phyloP scores from a whole-genome alignment of 352 stramenopile genomes.

The Hyaloperonospora brassicae region DNA sequence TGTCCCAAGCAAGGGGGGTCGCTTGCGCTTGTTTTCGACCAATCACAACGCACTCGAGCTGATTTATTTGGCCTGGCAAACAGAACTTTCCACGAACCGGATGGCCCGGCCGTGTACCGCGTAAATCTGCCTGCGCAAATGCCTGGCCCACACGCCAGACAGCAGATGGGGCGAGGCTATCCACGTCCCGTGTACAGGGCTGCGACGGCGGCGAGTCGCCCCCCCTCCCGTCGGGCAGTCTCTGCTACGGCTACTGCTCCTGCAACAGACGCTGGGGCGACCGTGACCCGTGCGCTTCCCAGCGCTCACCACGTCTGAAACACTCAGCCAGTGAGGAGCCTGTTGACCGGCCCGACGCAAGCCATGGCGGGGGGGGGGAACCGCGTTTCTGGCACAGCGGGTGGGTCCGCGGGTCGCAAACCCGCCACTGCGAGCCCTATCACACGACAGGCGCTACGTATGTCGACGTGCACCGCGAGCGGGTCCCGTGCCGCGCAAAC shows the following conservation, averaged over 20 bases:
- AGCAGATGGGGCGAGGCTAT: constrained; percentile 13
- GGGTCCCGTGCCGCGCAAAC: constrained; percentile 11
- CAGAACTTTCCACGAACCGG: constrained; percentile 34
- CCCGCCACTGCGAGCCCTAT: constrained; percentile 5
- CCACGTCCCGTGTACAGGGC: constrained; percentile 8
- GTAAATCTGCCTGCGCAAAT: constrained; percentile 21
- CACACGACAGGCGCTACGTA: constrained; percentile 18
- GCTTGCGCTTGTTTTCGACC: background rate
- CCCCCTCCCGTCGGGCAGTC: background rate
- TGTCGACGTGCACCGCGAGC: constrained; percentile 14
- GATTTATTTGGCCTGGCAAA: constrained; percentile 15
- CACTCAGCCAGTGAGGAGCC: no score
- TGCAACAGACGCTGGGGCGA: no score
- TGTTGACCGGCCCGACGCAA: background rate
- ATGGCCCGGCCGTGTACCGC: constrained; percentile 10
- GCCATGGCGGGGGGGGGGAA: background rate
- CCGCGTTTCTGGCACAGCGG: constrained; percentile 10
- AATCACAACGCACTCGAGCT: constrained; percentile 10
- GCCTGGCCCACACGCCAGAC: constrained; percentile 13
- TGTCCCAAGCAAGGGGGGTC: no score
- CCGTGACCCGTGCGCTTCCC: no score
- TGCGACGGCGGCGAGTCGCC: constrained; percentile 10
- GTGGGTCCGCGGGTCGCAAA: constrained; percentile 3
- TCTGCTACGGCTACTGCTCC: no score
- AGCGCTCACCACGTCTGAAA: no score